Conservation (phyloP, 2,329 filamentous ascomycete species). For the Helminthosporium solani region DNA sequence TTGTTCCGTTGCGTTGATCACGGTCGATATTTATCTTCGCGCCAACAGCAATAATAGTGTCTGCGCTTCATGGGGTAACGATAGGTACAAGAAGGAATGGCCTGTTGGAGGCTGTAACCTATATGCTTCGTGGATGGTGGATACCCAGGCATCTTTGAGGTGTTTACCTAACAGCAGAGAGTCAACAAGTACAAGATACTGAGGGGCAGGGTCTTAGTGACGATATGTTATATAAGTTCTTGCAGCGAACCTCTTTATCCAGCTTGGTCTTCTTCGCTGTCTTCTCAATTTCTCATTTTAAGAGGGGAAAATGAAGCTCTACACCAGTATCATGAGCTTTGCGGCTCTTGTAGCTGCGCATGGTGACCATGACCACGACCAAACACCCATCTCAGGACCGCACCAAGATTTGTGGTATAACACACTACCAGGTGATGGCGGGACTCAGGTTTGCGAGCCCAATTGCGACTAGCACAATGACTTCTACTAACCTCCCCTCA, state of each 20-base stretch:
- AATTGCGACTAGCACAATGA: not conserved
- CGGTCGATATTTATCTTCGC: not conserved
- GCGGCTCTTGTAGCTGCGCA: constrained; percentile 60
- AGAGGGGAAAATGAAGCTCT: constrained; percentile 25
- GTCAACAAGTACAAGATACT: constrained; percentile 32
- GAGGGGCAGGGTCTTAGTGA: constrained; percentile 12
- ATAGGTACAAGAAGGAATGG: constrained; percentile 9
- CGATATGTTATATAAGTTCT: constrained; percentile 23
- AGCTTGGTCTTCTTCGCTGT: constrained; percentile 1
- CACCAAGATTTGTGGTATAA: constrained; percentile 81
- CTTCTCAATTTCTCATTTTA: constrained; percentile 1
- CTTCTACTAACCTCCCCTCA: constrained; percentile 37
- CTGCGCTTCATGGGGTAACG: not conserved
- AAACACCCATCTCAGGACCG: constrained; percentile 66
- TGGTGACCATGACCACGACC: constrained; percentile 56
- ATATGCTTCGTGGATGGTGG: constrained; percentile 21
- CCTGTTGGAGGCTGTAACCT: constrained; percentile 20
- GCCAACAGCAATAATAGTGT: not conserved
- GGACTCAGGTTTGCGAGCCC: constrained; percentile 65
- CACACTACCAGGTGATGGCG: constrained; percentile 76
- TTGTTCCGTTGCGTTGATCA: not conserved
- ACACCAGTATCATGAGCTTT: constrained; percentile 34
- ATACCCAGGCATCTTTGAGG: constrained; percentile 31
- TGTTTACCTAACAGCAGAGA: constrained; percentile 37
- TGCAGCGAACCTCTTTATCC: constrained; percentile 1